Percentiles rank a stretch among this genome's conserved stretches.
These are phyloP conservation scores for Piper longum DNA, from an alignment of 164 flowering plant species.

Conservation along the genomic window DNA sequence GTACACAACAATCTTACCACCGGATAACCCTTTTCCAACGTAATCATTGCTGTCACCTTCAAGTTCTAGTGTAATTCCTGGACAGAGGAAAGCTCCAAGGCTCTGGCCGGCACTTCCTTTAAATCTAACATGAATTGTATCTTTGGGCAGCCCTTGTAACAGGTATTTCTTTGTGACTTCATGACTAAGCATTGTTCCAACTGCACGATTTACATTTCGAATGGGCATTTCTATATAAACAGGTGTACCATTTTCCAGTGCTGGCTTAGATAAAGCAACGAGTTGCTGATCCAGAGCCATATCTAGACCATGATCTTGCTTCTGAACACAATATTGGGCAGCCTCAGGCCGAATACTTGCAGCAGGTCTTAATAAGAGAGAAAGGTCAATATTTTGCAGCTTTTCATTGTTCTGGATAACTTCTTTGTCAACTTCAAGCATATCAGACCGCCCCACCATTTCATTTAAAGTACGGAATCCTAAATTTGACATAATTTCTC, in stretches of 20 bases:
- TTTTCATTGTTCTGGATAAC: conserved; percentile 66
- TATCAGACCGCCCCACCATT: conserved; percentile 95
- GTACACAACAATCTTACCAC: conserved; percentile 92
- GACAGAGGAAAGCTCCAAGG: conserved; percentile 91
- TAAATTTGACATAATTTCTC: conserved; percentile 88
- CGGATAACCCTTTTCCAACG: conserved; percentile 97
- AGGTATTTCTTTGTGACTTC: conserved; percentile 84
- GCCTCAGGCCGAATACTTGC: conserved; percentile 85
- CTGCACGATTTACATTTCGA: conserved; percentile 80
- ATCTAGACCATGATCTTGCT: conserved; percentile 94
- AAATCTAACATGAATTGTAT: conserved; percentile 78
- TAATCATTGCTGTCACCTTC: conserved; percentile 99
- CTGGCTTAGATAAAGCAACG: conserved; percentile 46
- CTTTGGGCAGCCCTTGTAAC: conserved; percentile 71
- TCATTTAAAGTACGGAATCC: conserved; percentile 80
- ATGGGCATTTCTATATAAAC: conserved; percentile 79
- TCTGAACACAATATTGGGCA: conserved; percentile 83
- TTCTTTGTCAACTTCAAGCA: conserved; percentile 91
- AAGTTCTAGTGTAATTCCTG: conserved; percentile 86
- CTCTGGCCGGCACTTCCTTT: conserved; percentile 99
- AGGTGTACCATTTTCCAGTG: conserved; percentile 65
- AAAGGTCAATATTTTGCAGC: conserved; percentile 78
- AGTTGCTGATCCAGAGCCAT: conserved; percentile 83
- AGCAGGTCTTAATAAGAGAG: conserved; percentile 77
- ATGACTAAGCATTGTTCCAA: conserved; percentile 99